phyloP scores from a whole-genome alignment of 1,284 basidiomycete species.

The Ganoderma meredithae region DNA sequence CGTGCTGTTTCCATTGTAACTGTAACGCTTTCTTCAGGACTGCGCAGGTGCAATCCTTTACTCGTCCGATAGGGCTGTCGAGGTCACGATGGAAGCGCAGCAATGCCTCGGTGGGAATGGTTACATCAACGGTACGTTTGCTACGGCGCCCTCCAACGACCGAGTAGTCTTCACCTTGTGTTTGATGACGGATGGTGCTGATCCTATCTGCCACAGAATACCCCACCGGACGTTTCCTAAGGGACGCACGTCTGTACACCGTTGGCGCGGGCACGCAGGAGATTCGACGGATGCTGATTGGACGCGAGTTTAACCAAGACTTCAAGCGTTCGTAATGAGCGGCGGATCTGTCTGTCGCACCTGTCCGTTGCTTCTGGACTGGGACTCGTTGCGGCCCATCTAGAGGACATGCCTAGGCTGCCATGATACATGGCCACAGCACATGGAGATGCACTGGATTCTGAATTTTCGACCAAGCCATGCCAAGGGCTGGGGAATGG shows the following conservation, averaged over 20 bases:
- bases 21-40: conserved; percentile 58
- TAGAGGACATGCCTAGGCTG: not conserved
- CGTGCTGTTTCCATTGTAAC: not conserved
- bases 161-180: not conserved
- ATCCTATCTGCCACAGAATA: conserved; percentile 67
- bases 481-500: not conserved
- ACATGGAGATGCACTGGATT: not conserved
- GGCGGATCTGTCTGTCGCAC: not conserved
- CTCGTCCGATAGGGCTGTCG: conserved; percentile 88
- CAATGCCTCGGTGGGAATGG: conserved; percentile 94
- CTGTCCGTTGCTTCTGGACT: not conserved
- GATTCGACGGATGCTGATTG: conserved; percentile 90
- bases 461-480: not conserved
- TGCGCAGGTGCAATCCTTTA: conserved; percentile 93
- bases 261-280: conserved; percentile 95
- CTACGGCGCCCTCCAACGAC: not conserved
- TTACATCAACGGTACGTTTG: conserved; percentile 82
- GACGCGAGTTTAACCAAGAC: conserved; percentile 87
- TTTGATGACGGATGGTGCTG: not conserved
- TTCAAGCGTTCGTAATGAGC: conserved; percentile 45
- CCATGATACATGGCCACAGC: not conserved
- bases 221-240: conserved; percentile 84
- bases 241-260: conserved; percentile 87
- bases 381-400: not conserved
- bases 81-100: conserved; percentile 91